These are phyloP conservation scores for Pseudopithomyces maydicus DNA, from an alignment of 2,329 filamentous ascomycete genomes.

Conservation along the genomic window DNA sequence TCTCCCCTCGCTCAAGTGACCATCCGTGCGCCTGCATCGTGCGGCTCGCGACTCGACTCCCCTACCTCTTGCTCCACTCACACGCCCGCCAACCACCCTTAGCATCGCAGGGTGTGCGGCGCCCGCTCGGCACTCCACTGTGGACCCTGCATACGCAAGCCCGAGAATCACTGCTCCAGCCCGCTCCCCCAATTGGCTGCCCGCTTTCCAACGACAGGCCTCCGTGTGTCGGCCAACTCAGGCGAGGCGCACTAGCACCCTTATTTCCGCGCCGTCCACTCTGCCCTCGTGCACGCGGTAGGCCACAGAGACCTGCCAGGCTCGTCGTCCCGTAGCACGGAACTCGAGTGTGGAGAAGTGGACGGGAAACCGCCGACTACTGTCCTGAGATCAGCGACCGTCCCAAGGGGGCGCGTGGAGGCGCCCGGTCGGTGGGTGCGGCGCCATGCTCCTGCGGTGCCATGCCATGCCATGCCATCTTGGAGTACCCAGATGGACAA, in stretches of 20 bases:
- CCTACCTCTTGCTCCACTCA: neutral
- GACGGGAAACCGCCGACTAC: neutral
- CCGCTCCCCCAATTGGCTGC: neutral
- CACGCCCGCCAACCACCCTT: neutral
- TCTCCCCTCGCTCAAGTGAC: neutral
- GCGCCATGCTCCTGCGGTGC: too few species aligned
- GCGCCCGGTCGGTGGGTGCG: too few species aligned
- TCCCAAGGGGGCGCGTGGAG: too few species aligned
- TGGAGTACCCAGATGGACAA: too few species aligned
- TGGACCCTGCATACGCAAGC: slow-evolving; percentile 5
- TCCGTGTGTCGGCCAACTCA: neutral
- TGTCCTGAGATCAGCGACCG: slow-evolving; percentile 1
- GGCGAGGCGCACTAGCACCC: neutral
- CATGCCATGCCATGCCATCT: too few species aligned
- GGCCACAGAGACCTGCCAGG: too few species aligned
- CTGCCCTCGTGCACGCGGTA: too few species aligned
- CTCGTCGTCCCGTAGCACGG: too few species aligned
- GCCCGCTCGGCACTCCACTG: slow-evolving; percentile 3
- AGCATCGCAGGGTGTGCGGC: neutral
- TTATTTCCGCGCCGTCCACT: neutral
- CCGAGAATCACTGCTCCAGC: neutral
- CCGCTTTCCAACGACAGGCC: neutral
- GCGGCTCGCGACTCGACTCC: neutral
- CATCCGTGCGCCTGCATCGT: neutral
- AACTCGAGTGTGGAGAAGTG: slow-evolving; percentile 2